Conservation (phyloP, 495 filamentous ascomycete genomes). For the Penicillium cosmopolitanum region DNA sequence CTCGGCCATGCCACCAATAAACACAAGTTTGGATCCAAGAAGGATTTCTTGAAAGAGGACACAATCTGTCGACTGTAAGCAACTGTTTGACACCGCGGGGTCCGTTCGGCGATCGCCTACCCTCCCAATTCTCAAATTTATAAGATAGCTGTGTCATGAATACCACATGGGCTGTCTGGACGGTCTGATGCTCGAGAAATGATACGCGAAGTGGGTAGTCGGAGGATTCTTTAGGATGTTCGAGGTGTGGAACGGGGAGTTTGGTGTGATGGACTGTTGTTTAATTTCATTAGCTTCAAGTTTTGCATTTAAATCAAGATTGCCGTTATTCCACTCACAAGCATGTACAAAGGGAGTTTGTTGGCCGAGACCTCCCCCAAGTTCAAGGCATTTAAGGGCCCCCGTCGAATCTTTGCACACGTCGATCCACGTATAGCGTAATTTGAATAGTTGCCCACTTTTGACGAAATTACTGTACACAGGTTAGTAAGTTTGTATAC, state of each 20-base stretch:
- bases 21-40: conserved; percentile 44
- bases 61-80: conserved; percentile 34
- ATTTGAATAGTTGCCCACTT: conserved; percentile 43
- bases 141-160: conserved; percentile 51
- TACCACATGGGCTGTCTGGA: conserved; percentile 44
- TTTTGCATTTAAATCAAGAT: not conserved
- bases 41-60: conserved; percentile 50
- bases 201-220: conserved; percentile 45
- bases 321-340: conserved; percentile 33
- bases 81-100: not conserved
- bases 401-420: conserved; percentile 47
- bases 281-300: not conserved
- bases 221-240: conserved; percentile 43
- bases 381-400: conserved; percentile 42
- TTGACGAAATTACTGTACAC: conserved; percentile 44
- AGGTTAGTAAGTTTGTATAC: not conserved
- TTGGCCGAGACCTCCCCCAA: conserved; percentile 44
- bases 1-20: conserved; percentile 50
- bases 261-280: conserved; percentile 43
- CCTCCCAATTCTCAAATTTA: conserved; percentile 49
- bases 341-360: conserved; percentile 46
- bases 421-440: conserved; percentile 49
- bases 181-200: conserved; percentile 51
- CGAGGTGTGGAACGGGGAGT: conserved; percentile 49
- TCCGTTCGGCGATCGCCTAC: conserved; percentile 27